Evolutionary conservation across 2,329 filamentous ascomycete genomes (phyloP).

Genomic region (Huntiella bhutanensis): DNA sequence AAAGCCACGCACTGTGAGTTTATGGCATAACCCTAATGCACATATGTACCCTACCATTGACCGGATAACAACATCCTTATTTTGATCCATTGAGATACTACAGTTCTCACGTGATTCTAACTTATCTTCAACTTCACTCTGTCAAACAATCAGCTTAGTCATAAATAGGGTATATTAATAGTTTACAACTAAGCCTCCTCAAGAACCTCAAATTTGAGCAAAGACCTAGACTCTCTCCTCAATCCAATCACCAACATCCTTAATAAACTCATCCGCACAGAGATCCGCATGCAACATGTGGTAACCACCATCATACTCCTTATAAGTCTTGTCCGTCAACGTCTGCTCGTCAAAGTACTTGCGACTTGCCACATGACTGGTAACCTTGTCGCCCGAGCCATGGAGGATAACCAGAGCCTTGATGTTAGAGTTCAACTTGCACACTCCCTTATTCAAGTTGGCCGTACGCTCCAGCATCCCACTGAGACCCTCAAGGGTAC

Average conservation of each 20-base stretch:
- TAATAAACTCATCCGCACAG: constrained; percentile 32
- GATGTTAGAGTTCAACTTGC: constrained; percentile 33
- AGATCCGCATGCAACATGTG: constrained; percentile 53
- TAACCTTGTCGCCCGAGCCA: constrained; percentile 55
- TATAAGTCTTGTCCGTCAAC: constrained; percentile 50
- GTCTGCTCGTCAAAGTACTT: constrained; percentile 40
- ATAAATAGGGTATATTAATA: not conserved
- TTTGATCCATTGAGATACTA: too few species aligned
- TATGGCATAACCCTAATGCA: not conserved
- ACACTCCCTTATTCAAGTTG: constrained; percentile 36
- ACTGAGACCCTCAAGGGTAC: constrained; percentile 64
- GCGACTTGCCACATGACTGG: constrained; percentile 45
- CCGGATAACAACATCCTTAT: too few species aligned
- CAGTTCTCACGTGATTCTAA: too few species aligned
- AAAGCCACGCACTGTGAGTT: not conserved
- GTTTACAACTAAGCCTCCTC: not conserved
- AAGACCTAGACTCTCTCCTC: constrained; percentile 22
- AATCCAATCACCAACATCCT: constrained; percentile 49
- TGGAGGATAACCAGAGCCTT: constrained; percentile 53
- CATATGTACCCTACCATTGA: too few species aligned
- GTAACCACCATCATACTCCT: constrained; percentile 56
- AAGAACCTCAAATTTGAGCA: constrained; percentile 20
- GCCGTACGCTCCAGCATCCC: constrained; percentile 58
- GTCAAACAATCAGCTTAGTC: not conserved
- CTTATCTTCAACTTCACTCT: not conserved